Conservation (phyloP, 1,139 yeast genomes). For the Pichia terricola region DNA sequence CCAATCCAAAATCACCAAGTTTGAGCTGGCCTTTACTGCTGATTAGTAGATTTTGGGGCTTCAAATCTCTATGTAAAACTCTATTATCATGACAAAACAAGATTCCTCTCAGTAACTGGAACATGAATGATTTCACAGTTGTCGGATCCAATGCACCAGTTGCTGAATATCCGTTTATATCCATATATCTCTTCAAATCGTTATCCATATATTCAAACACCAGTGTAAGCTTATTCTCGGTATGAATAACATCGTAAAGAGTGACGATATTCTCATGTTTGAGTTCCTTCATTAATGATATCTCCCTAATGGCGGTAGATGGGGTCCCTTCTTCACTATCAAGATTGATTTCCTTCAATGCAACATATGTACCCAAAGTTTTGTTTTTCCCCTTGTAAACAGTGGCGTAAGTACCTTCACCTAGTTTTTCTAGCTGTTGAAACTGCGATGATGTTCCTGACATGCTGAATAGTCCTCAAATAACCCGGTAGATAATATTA, state of each 20-base stretch:
- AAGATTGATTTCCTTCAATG: conserved; percentile 84
- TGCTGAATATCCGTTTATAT: conserved; percentile 49
- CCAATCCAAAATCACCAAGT: conserved; percentile 95
- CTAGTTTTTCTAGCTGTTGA: conserved; percentile 68
- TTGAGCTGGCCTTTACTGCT: conserved; percentile 84
- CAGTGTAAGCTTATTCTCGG: conserved; percentile 87
- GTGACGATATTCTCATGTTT: conserved; percentile 92
- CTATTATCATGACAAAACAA: conserved; percentile 93
- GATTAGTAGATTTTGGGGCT: conserved; percentile 89
- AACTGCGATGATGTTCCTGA: conserved; percentile 26
- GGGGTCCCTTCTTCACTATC: conserved; percentile 99
- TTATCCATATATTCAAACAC: conserved; percentile 93
- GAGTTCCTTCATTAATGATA: conserved; percentile 90
- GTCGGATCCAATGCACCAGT: conserved; percentile 73
- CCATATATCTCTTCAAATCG: conserved; percentile 93
- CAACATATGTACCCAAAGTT: conserved; percentile 86
- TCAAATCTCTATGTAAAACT: conserved; percentile 88
- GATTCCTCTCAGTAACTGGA: conserved; percentile 82
- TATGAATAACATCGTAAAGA: conserved; percentile 89
- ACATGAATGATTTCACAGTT: conserved; percentile 84
- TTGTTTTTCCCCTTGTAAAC: conserved; percentile 93
- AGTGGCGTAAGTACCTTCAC: conserved; percentile 97
- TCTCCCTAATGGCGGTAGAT: conserved; percentile 94
- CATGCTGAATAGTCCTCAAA: conserved; percentile 10
- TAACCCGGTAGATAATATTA: too few relatives aligned